Evolutionary conservation across 192 early-diverging fungal species (phyloP), one percentile per base, ranked within the genome.

Genomic region (Nowakowskiella sp.): DNA sequence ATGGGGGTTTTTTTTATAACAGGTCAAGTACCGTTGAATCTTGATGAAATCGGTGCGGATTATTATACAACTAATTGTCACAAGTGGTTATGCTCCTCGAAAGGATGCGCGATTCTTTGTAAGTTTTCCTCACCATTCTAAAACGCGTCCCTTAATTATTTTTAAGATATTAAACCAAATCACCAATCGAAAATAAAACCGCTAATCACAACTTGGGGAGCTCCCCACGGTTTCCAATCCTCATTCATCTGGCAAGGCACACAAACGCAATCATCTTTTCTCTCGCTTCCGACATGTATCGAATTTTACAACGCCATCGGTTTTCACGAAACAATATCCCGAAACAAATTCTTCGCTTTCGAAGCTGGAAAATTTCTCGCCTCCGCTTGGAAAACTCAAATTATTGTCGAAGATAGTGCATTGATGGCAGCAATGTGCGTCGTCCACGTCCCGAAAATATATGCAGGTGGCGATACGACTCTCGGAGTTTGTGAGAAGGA

Each of bases 241-340:
- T 49, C 52, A 23, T 72, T 72, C 53, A 68, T 72, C 25, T 72
- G 70, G 70, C 70, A 72, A 42, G 70, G 70, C 3, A 72, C 70
- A n/a, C 39, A 58, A 10, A 49, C 64, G 47, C 65, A 67, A 33
- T 56, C 51, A 8, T n/a, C 70, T 0, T 55, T 42, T 22, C 50
- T 72, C 16, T 27, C 61, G 2, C 52, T 72, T 19, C 32, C 21
- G 29, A 55, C 47, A 4, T 31, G 49, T 5, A 36, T 65, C 5
- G 7, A 32, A 22, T 32, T 58, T n/a, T 61, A 49, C 1, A 6
- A 68, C 8, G 59, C 61, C 56, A 1, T 61, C 1, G 42, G 47
- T 6, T 4, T 23, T 6, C 49, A 55, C 23, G 39, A 56, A n/a
- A 24, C 43, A 0, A 42, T 67, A 6, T 27, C 51, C 24, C 60